Base-by-base conservation (phyloP, 164 flowering plant genomes). In the Pachysandra terminalis region DNA sequence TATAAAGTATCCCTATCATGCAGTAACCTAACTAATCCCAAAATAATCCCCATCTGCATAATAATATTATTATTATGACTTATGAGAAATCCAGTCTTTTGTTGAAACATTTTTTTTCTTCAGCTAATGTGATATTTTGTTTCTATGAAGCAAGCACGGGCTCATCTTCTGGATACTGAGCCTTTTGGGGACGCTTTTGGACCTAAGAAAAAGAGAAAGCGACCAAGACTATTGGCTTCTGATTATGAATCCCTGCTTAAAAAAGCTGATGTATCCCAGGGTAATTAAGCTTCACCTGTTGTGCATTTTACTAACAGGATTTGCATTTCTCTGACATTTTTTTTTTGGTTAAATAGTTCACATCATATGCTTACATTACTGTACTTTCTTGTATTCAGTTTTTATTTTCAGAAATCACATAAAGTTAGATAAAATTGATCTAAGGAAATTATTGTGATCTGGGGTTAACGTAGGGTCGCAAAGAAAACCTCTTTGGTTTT, bases 131-230 rank as follows among this genome's bases (percentile, higher is more conserved):
- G 28, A 10, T 45, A 1, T 12, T 21, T 62, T 63, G 15, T 53
- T 59, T 45, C 19, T 73, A 53, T 78, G 48, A 71, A 95, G 98
- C 97, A 90, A 89, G 76, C 90, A 40, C 82, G 92, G 74, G 93
- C 84, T 70, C 98, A 91, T 84, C 93, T 96, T 59, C 86, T 96
- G 9, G 95, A 96, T 70, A 91, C 83, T 0, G 86, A 87, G 76
- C 92, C 98, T 24, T 96, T 96, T 79, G 72, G 67, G 73, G 87
- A 88, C 81, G 84, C 91, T 2, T 96, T 96, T 86, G 99, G 99
- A 68, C 91, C 97, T n/a, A 91, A 93, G 84, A 76, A 35, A 54
- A 93, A 91, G 81, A 82, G 99, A 75, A 96, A 87, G 75, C 90
- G 97, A 9, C 99, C 99, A 41, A 93, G 76, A 74, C 92, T 91